Base-by-base conservation (phyloP, 2,329 filamentous ascomycete species). In the Pseudopyricularia javanii region DNA sequence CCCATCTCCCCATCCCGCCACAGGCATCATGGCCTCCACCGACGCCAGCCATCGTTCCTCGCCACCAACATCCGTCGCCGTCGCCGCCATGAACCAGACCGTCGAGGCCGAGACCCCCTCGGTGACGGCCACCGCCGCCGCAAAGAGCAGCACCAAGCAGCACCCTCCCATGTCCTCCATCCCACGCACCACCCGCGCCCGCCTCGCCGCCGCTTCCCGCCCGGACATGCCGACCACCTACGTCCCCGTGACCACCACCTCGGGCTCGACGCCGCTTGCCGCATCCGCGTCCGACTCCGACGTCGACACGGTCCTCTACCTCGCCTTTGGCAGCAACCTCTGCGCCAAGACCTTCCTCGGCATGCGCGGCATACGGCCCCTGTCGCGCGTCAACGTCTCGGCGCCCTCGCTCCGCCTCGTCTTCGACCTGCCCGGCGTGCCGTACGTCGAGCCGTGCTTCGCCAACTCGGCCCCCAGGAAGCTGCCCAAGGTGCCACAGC, bases 281-380 rank as follows among this genome's bases (percentile, higher is more conserved):
- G 17, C 17, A 20, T n/a, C 37, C 33, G 56, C 59, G 11, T 47
- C 53, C 14, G 32, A 58, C 14, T 53, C 57, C 7, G 53, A 60
- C 45, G 55, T 63, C 45, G 49, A 59, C 32, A 52, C 85, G 1
- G 74, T 90, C 26, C 76, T 91, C 51, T 91, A 91, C 66, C 79
- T 91, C 22, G 91, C 91, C 11, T 97, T 96, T 65, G 93, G 91
- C 59, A 95, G 90, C 51, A 97, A 97, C 66, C 79, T 97, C 56
- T 82, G 78, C 56, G 80, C 83, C 14, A 73, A 88, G 64, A 94
- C 87, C 0, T 96, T 97, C 66, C 76, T 84, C 49, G 87, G 86
- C 54, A 73, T 69, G 55, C 84, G 91, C 51, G 85, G 85, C 55
- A 91, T 97, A 68, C 80, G 79, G 26, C 93, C 93, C 0, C 62